Conservation (phyloP, 2,329 filamentous ascomycete genomes). For the Aphanoascus verrucosus region DNA sequence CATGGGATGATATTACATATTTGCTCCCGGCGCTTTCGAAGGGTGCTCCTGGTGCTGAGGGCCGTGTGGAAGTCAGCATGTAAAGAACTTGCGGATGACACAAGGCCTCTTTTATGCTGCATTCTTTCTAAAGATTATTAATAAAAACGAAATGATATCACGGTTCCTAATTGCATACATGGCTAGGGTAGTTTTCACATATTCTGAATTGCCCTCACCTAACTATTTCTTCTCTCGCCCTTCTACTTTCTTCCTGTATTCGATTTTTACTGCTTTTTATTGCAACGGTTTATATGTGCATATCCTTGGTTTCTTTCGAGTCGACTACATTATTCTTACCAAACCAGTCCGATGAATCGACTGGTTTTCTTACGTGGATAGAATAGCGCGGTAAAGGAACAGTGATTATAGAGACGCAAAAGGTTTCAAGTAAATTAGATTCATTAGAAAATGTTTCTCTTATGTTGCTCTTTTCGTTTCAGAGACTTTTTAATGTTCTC, state of each 20-base stretch:
- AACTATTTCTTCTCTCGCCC: too few species aligned
- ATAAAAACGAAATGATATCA: constrained; percentile 7
- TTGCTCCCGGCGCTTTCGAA: constrained; percentile 70
- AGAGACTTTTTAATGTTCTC: not conserved
- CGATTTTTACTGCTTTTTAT: not conserved
- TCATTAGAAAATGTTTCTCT: not conserved
- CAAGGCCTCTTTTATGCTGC: not conserved
- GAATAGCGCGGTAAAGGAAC: too few species aligned
- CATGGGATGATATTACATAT: constrained; percentile 98
- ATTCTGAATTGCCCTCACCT: not conserved
- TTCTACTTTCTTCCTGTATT: not conserved
- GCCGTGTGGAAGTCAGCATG: constrained; percentile 80
- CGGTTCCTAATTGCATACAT: not conserved
- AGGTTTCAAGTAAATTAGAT: not conserved
- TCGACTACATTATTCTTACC: not conserved
- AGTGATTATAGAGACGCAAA: not conserved
- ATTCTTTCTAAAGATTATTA: not conserved
- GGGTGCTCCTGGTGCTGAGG: constrained; percentile 62
- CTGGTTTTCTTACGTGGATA: not conserved
- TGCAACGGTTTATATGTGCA: constrained; percentile 4
- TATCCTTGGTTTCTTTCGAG: not conserved
- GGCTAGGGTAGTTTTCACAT: not conserved
- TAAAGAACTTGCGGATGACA: constrained; percentile 31
- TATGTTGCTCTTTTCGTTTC: not conserved
- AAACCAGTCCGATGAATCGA: not conserved